These are phyloP conservation scores for Chlorophyllum brunneum DNA, from an alignment of 768 basidiomycete genomes.

Conservation along the genomic window DNA sequence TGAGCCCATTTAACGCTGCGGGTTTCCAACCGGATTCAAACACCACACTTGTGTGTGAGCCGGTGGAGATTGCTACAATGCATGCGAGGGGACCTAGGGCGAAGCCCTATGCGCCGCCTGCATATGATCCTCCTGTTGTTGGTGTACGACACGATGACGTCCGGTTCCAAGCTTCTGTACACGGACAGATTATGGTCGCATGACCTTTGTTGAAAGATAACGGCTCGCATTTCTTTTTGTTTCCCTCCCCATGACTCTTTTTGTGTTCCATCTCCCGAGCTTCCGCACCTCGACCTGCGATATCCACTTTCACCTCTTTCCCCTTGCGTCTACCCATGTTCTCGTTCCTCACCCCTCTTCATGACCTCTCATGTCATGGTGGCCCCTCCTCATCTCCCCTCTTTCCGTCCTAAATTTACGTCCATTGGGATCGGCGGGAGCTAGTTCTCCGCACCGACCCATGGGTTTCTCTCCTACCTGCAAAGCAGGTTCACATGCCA, in stretches of 20 bases:
- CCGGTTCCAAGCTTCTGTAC: conserved; percentile 19
- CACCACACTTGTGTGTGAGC: conserved; percentile 38
- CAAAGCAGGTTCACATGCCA: no score
- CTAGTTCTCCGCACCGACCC: neutral
- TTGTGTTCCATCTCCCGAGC: no score
- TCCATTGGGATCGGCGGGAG: neutral
- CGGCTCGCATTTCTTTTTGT: neutral
- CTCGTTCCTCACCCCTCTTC: neutral
- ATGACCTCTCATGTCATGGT: conserved; percentile 3
- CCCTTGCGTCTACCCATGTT: neutral
- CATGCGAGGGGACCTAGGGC: conserved; percentile 47
- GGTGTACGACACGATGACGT: conserved; percentile 25
- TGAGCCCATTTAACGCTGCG: conserved; percentile 40
- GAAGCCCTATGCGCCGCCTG: conserved; percentile 46
- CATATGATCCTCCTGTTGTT: conserved; percentile 32
- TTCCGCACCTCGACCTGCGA: no score
- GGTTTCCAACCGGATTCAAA: conserved; percentile 34
- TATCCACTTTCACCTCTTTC: no score
- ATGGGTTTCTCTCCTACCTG: no score
- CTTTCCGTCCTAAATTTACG: neutral
- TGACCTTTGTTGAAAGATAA: conserved; percentile 2
- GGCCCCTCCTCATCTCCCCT: no score
- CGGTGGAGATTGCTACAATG: conserved; percentile 50
- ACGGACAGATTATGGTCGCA: conserved; percentile 15
- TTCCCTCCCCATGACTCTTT: neutral